Base-by-base conservation (phyloP, 2,329 filamentous ascomycete species). In the Dactylonectria macrodidyma region DNA sequence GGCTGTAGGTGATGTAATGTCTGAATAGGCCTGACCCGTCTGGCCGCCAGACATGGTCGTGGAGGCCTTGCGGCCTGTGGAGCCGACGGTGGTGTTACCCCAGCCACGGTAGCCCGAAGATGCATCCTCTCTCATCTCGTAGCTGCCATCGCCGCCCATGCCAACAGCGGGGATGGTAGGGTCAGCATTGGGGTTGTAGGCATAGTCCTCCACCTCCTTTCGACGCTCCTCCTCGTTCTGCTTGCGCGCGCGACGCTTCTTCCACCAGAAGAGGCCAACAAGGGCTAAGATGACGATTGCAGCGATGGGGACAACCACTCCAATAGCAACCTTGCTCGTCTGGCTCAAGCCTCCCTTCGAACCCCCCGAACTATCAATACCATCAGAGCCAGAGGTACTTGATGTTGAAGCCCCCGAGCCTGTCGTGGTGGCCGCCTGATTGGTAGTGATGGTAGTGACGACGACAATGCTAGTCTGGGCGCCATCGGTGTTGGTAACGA, bases 141-240 rank as follows among this genome's bases (percentile, higher is more conserved):
- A 90, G 48, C 87, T 83, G 60, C 87, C 87, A 61, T 88, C 89
- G 6, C 81, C 89, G 6, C 81, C 81, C 41, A 78, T 78, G 46
- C 82, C 85, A 12, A 88, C 79, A 11, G 84, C 83, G 7, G 83
- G 88, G 12, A 97, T 86, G 1, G 93, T 94, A 1, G 95, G 94
- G 78, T 98, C 95, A 67, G 95, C 92, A 82, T 98, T 98, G n/a
- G 96, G 96, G 80, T 98, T 98, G 85, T 95, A 98, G 36, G 93
- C 92, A 79, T 98, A 98, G 78, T 98, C 96, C 80, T 98, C 95
- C 11, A 98, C 95, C 82, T 99, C 96, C 84, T 98, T 98, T 71
- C 95, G 90, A 58, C 96, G 90, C 76, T 95, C 90, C 79, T 98
- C 96, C 78, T 96, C 94, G 14, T 92, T 93, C 70, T 90, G 90